Conservation (phyloP, 257 asterid species). For the Osmanthus fragrans region DNA sequence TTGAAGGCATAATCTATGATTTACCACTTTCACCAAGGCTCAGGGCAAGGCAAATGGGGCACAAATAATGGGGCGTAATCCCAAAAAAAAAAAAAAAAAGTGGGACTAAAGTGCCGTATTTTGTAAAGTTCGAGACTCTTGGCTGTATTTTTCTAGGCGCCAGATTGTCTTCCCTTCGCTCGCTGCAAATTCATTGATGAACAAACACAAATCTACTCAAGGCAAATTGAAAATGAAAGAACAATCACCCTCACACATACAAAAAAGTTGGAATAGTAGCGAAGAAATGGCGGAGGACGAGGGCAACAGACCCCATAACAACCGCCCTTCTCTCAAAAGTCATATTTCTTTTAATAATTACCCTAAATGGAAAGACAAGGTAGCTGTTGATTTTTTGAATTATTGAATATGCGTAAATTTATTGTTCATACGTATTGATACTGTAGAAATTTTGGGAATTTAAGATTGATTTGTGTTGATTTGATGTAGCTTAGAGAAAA, state of each 20-base stretch:
- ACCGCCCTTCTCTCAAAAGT: constrained; percentile 55
- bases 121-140: no score
- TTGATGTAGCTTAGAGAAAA: constrained; percentile 75
- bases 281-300: constrained; percentile 53
- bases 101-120: no score
- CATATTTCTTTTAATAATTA: constrained; percentile 50
- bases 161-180: background rate
- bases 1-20: no score
- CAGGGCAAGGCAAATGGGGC: no score
- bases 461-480: constrained; percentile 14
- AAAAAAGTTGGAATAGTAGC: background rate
- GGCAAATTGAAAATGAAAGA: constrained; percentile 1
- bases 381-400: constrained; percentile 19
- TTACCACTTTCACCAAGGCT: no score
- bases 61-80: no score
- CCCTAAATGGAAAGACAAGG: constrained; percentile 80
- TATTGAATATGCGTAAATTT: background rate
- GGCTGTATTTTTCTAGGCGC: background rate
- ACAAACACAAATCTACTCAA: background rate
- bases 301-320: constrained; percentile 24
- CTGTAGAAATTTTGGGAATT: background rate
- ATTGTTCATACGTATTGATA: background rate
- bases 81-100: no score
- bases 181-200: background rate
- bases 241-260: background rate